These are phyloP conservation scores for Lobulomyces angularis DNA, from an alignment of 192 early-diverging fungal genomes.

Conservation along the genomic window DNA sequence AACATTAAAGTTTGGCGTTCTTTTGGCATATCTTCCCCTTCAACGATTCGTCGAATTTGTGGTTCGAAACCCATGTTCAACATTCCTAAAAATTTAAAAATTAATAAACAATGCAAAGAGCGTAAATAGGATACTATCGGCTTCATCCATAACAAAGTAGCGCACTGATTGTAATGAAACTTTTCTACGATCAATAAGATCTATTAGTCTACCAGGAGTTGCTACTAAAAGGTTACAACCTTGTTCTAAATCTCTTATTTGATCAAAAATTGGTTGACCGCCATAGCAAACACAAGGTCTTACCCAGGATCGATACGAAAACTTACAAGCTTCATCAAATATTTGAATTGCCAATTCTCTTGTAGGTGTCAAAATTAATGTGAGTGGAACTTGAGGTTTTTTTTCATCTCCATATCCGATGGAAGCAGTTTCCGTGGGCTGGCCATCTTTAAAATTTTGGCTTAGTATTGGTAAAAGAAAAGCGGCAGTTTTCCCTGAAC, in stretches of 20 bases:
- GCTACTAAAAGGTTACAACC: constrained; percentile 76
- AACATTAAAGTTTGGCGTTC: constrained; percentile 74
- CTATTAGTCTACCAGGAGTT: constrained; percentile 90
- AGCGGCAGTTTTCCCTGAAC: constrained; percentile 87
- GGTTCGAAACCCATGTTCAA: constrained; percentile 98
- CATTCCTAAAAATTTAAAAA: constrained; percentile 35
- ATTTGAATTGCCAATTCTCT: constrained; percentile 43
- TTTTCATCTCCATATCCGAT: background rate
- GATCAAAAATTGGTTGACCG: too few species aligned
- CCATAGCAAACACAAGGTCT: constrained; percentile 21
- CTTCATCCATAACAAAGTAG: constrained; percentile 39
- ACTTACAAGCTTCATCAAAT: constrained; percentile 48
- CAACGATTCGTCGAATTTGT: constrained; percentile 78
- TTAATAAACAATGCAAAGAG: background rate
- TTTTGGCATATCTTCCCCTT: constrained; percentile 52
- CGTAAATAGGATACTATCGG: constrained; percentile 44
- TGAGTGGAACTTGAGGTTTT: constrained; percentile 28
- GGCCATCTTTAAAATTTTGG: constrained; percentile 74
- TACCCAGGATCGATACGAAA: constrained; percentile 30
- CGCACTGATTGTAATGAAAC: too few species aligned
- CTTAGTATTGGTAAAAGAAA: constrained; percentile 95
- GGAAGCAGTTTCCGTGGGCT: too few species aligned
- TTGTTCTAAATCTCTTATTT: constrained; percentile 16
- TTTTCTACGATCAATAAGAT: constrained; percentile 71
- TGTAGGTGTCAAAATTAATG: constrained; percentile 55